Conservation (phyloP, 1,139 yeast genomes). For the Tardiomyces digboiensis region DNA sequence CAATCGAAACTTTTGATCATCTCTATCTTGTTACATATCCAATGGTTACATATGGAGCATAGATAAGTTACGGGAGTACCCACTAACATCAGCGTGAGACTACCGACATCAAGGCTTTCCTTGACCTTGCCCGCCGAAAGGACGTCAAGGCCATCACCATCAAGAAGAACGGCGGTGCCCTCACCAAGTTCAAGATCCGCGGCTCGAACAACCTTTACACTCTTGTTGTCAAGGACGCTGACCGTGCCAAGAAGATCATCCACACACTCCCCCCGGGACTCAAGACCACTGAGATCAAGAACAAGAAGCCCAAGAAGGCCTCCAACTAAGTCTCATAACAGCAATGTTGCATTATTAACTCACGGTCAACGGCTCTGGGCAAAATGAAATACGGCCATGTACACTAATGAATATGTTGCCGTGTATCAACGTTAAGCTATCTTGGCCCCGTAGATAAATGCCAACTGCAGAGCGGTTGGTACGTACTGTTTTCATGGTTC, state of each 20-base stretch:
- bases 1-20: no score
- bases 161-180: slow-evolving; percentile 81
- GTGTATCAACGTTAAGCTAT: background rate
- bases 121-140: slow-evolving; percentile 94
- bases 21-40: no score
- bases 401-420: background rate
- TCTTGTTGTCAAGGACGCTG: slow-evolving; percentile 90
- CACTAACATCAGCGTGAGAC: slow-evolving; percentile 40
- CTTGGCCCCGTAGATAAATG: background rate
- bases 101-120: slow-evolving; percentile 95
- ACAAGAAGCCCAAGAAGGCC: slow-evolving; percentile 22
- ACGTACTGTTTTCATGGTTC: no score
- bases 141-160: slow-evolving; percentile 92
- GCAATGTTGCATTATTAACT: background rate
- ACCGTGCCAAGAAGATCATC: slow-evolving; percentile 96
- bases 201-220: slow-evolving; percentile 95
- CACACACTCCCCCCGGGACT: slow-evolving; percentile 98
- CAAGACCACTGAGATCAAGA: slow-evolving; percentile 44
- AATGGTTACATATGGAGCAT: no score
- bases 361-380: background rate
- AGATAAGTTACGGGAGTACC: no score
- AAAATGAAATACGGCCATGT: background rate
- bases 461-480: background rate
- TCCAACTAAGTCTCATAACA: background rate
- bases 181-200: slow-evolving; percentile 99